Base-by-base conservation (phyloP, 495 filamentous ascomycete species). In the Trichoderma parareesei region DNA sequence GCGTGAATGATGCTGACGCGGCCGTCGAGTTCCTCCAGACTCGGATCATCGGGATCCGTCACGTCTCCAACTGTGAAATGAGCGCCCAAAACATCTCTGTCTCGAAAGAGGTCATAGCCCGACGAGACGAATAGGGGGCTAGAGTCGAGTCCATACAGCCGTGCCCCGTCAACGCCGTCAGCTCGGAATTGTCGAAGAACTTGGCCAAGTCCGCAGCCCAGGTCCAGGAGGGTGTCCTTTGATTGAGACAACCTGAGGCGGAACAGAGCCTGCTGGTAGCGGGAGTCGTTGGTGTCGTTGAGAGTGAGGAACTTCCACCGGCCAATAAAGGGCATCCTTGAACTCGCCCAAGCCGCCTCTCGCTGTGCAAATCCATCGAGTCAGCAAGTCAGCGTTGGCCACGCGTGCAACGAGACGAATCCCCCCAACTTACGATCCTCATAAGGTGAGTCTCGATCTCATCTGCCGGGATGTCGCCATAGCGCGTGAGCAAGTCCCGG, bases 241-340 rank as follows among this genome's bases (percentile, higher is more conserved):
- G 60, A 72, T 69, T 60, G 75, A 46, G 65, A 75, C 67, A 60
- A 70, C 61, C 77, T 76, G 1, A 84, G 68, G 3, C 77, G 74
- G 5, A 72, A 66, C 1, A 84, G 71, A 18, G 78, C 71, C 57
- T 75, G 67, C 3, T 72, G 71, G 65, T 83, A 68, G 63, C 66
- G 67, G 1, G 66, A 64, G 46, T 75, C 73, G 6, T 66, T 43
- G 20, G 68, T 62, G 59, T 81, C 72, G 11, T 70, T 74, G 46
- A 85, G 69, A 13, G 78, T 77, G 2, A 84, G 71, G 68, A 85
- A 86, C 5, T 75, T 72, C 70, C 80, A 83, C 37, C 75, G 74
- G 5, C 84, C 82, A 65, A 85, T 77, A 71, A 80, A 85, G 20
- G 82, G 79, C 65, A 82, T 83, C 2, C 77, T 78, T 63, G 71